Evolutionary conservation across 176 grass and related monocot species (phyloP).

Genomic region (Chrysopogon serrulatus): DNA sequence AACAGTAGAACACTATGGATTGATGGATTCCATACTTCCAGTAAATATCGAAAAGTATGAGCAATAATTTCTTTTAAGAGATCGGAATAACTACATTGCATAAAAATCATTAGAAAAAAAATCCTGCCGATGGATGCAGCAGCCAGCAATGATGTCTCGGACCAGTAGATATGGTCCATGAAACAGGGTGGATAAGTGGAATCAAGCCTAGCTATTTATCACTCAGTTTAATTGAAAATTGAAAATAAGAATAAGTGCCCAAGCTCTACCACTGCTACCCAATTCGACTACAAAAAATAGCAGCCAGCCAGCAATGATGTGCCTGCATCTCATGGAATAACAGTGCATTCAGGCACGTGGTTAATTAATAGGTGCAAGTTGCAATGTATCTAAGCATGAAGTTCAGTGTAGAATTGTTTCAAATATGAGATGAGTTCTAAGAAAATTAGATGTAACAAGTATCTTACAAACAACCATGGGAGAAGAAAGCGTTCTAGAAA

Average conservation of each 20-base stretch:
- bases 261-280: not conserved
- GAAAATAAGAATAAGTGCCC: not conserved
- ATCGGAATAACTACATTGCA: not conserved
- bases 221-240: not conserved
- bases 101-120: not conserved
- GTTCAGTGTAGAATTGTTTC: not conserved
- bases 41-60: not conserved
- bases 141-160: not conserved
- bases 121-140: not conserved
- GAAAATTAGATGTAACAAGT: not conserved
- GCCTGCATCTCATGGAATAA: not conserved
- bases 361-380: not conserved
- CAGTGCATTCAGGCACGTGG: not conserved
- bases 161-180: not conserved
- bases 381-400: not conserved
- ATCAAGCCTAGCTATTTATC: not conserved
- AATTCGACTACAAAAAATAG: not conserved
- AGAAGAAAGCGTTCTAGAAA: too few relatives aligned
- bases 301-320: too few relatives aligned
- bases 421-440: not conserved
- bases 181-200: not conserved
- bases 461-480: not conserved
- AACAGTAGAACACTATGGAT: not conserved
- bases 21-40: not conserved
- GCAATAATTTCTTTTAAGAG: not conserved